Evolutionary conservation across 129 eudicot genomes (phyloP).

Genomic region (Flaveria bidentis): DNA sequence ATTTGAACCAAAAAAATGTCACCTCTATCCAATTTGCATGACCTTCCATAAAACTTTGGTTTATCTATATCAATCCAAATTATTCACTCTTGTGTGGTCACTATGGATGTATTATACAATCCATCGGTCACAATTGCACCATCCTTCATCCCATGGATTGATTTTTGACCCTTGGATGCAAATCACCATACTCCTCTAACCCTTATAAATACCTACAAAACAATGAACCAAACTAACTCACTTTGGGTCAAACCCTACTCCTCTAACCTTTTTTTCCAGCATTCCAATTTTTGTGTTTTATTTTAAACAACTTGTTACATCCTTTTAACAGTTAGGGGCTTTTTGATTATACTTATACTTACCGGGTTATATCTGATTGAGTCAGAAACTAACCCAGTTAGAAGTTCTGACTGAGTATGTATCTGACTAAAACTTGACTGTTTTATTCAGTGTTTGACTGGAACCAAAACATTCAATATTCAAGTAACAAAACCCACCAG

Average conservation of each 20-base stretch:
- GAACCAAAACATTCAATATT: no score
- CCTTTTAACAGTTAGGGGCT: no score
- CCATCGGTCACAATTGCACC: slow-evolving; percentile 29
- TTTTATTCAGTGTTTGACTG: no score
- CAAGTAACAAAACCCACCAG: no score
- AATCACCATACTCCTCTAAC: neutral
- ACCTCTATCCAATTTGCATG: neutral
- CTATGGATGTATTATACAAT: slow-evolving; percentile 12
- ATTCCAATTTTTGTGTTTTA: slow-evolving; percentile 6
- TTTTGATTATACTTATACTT: no score
- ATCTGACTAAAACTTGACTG: no score
- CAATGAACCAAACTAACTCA: neutral
- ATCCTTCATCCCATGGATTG: slow-evolving; percentile 5
- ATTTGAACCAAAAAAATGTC: neutral
- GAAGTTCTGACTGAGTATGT: no score
- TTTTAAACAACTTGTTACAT: neutral
- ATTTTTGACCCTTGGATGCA: slow-evolving; percentile 28
- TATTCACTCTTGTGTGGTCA: slow-evolving; percentile 32
- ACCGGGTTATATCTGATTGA: no score
- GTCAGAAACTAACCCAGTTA: no score
- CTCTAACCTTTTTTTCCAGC: neutral
- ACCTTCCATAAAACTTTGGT: slow-evolving; percentile 20
- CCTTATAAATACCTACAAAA: slow-evolving; percentile 28
- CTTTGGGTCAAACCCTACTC: neutral
- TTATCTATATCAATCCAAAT: slow-evolving; percentile 26